phyloP scores from a whole-genome alignment of 83 land plant genomes.

The Thuja plicata region DNA sequence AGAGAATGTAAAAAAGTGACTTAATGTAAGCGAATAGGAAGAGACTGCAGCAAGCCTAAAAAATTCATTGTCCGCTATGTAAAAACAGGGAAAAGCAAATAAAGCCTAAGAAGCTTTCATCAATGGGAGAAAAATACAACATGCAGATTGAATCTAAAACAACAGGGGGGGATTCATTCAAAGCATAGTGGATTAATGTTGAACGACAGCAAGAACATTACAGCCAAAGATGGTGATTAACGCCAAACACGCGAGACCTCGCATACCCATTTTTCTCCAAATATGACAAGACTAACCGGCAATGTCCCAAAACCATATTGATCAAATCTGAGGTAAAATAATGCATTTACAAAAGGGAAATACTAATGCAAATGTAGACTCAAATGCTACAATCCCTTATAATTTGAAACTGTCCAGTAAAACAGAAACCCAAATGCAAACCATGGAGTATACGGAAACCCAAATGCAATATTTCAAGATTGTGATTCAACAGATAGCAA shows the following conservation, averaged over 20 bases:
- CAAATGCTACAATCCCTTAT: not conserved
- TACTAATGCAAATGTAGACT: not conserved
- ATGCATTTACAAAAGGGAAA: not conserved
- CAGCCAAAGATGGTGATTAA: not conserved
- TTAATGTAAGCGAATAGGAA: not conserved
- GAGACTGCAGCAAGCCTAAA: not conserved
- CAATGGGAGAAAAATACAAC: not conserved
- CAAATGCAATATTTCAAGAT: not conserved
- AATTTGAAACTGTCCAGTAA: not conserved
- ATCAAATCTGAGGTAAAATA: not conserved
- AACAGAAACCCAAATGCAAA: not conserved
- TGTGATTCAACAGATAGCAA: not conserved
- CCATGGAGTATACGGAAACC: not conserved
- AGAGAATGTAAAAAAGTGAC: not conserved
- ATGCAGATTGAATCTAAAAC: not conserved
- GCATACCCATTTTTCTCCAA: not conserved
- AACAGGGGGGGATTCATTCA: not conserved
- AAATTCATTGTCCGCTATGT: not conserved
- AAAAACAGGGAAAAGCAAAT: not conserved
- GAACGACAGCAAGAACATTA: constrained; percentile 4
- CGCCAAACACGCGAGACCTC: not conserved
- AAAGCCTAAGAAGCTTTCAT: not conserved
- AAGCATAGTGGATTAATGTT: not conserved
- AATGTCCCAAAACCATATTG: not conserved
- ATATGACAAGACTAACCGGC: not conserved